These are phyloP conservation scores for Zopfia rhizophila DNA, from an alignment of 2,329 filamentous ascomycete genomes.

Conservation along the genomic window DNA sequence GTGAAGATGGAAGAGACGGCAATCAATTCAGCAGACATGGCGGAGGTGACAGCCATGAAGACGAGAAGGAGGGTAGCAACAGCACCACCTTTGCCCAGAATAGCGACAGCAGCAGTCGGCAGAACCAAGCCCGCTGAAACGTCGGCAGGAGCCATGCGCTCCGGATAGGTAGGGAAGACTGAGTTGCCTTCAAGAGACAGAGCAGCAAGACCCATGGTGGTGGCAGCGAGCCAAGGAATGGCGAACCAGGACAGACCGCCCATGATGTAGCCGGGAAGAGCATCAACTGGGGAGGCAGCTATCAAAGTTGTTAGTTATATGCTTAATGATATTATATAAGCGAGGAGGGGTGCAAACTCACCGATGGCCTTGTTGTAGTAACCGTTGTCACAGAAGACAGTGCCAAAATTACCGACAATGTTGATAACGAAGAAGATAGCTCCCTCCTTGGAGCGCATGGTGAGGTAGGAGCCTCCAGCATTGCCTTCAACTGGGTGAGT, in stretches of 20 bases:
- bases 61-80: slow-evolving; percentile 81
- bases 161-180: slow-evolving; percentile 76
- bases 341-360: slow-evolving; percentile 5
- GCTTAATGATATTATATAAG: neutral
- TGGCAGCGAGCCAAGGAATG: slow-evolving; percentile 89
- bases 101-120: slow-evolving; percentile 83
- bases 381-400: slow-evolving; percentile 84
- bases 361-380: slow-evolving; percentile 95
- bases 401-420: slow-evolving; percentile 84
- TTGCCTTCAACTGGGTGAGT: slow-evolving; percentile 83
- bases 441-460: slow-evolving; percentile 83
- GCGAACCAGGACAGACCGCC: slow-evolving; percentile 92
- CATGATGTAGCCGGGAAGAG: slow-evolving; percentile 87
- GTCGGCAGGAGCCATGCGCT: slow-evolving; percentile 77
- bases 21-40: slow-evolving; percentile 84
- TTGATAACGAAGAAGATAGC: slow-evolving; percentile 94
- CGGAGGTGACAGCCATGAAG: slow-evolving; percentile 90
- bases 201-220: slow-evolving; percentile 85
- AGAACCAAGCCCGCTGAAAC: slow-evolving; percentile 86
- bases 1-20: slow-evolving; percentile 89
- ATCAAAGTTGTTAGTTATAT: slow-evolving; percentile 93
- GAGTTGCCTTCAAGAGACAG: slow-evolving; percentile 81
- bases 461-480: slow-evolving; percentile 82
- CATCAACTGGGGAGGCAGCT: slow-evolving; percentile 84
- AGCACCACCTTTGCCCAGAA: slow-evolving; percentile 84